Evolutionary conservation across 495 filamentous ascomycete genomes (phyloP), one percentile per base, ranked within the genome.

Genomic region (Aspergillus leporis): DNA sequence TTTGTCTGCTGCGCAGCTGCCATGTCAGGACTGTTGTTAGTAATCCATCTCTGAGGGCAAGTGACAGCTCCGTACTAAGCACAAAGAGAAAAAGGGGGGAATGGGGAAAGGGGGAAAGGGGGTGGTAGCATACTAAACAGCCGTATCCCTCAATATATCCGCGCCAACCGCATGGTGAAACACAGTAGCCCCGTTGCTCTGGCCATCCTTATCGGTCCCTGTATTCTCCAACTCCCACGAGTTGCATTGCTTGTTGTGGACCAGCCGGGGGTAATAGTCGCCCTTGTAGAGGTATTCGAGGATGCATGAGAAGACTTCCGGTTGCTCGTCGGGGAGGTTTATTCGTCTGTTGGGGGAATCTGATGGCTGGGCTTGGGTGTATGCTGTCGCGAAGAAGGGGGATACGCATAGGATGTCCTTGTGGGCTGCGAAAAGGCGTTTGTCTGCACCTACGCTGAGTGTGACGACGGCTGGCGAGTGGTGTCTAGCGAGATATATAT

Each of bases 271-370:
- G 58, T 87, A 93, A 74, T 97, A 97, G 70, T 96, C 92, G 62
- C 90, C 92, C 81, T 93, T 92, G 83, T 97, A 96, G 58, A 96
- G 86, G 66, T 89, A 96, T 70, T 96, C 92, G 51, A 97, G 85
- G 18, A 97, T 80, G 19, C 88, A 91, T 28, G 92, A 94, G 80
- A 97, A 90, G 66, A 94, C 86, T 69, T 95, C 91, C 16, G 93
- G 90, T 65, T 91, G 84, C 72, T 96, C 92, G 55, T 92, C 84
- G 5, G 93, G 90, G 25, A 97, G 85, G 53, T 87, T 77, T 64
- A 96, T 85, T 59, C 85, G 84, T 73, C 80, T 79, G 40, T 63
- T 62, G 4, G 51, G 51, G 6, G 65, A 61, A 52, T 64, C 53
- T 22, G 57, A 55, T 0, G 45, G 61, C 21, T 61, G 64, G 19